phyloP scores from a whole-genome alignment of 345 rosid genomes.

The Eucalyptus sp. region DNA sequence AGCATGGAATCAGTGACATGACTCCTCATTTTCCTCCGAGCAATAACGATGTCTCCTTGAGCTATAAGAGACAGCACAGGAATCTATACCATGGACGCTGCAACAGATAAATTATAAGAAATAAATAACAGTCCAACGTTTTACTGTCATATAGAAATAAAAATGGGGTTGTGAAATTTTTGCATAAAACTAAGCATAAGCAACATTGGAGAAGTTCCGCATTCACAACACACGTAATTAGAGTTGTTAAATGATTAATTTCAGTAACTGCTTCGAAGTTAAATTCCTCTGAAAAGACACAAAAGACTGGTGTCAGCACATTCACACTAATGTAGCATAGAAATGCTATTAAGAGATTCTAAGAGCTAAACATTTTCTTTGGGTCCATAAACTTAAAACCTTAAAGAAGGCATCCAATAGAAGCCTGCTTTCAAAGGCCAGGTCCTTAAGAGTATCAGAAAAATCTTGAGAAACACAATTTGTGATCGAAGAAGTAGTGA shows the following conservation, averaged over 20 bases:
- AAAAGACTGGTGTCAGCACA: not conserved
- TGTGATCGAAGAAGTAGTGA: too few species aligned
- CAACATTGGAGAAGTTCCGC: not conserved
- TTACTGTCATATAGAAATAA: not conserved
- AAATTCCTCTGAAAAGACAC: not conserved
- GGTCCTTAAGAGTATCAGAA: not conserved
- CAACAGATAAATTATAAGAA: not conserved
- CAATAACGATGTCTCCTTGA: not conserved
- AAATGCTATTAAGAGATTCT: not conserved
- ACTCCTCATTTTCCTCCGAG: not conserved
- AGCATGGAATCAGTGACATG: not conserved
- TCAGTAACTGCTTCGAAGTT: not conserved
- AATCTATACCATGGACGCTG: not conserved
- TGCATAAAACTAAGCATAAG: not conserved
- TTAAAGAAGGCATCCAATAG: not conserved
- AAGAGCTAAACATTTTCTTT: not conserved
- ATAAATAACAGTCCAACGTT: not conserved
- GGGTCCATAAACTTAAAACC: not conserved
- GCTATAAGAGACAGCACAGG: not conserved
- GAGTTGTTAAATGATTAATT: not conserved
- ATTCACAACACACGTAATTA: not conserved
- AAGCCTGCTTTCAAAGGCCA: not conserved
- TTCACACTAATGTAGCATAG: not conserved
- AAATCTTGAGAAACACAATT: not conserved
- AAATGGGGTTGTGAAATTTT: not conserved